Evolutionary conservation across 2,329 filamentous ascomycete genomes (phyloP), one percentile per base, ranked within the genome.

Genomic region (Aspergillus ochraceoroseus): DNA sequence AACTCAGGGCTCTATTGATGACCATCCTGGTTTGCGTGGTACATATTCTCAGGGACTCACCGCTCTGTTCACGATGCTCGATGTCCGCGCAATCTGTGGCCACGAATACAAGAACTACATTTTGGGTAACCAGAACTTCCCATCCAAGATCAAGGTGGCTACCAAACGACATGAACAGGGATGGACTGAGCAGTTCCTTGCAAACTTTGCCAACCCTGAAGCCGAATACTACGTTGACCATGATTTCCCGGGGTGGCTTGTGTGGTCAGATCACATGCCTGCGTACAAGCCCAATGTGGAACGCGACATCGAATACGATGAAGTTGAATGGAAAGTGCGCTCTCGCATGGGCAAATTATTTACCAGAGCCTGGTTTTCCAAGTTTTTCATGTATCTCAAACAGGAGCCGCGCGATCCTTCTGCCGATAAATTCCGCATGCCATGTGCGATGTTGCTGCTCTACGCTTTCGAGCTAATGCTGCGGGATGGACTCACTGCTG

Each of bases 181-280:
- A 6, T 95, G 87, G 75, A 98, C 92, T 0, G 65, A 82, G 39
- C 77, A 82, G 15, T 94, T 87, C 57, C 72, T 98, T 0, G 75
- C 80, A 1, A 76, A 79, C 14, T 98, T 98, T 61, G 80, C 82
- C 7, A 75, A 84, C 32, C 81, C 83, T 4, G 82, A 81, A 20
- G 82, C 87, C 0, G 82, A 94, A 48, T 95, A 94, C 62, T 94
- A 89, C 61, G 80, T 96, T 31, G 92, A 98, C 59, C 78, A 81
- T 39, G 90, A 96, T 59, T 85, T 94, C 59, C 87, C 90, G 3
- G 92, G 92, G 20, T 98, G 94, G 94, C 75, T 98, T 12, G 88
- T 94, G 0, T 98, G 92, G 92, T 85, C 84, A 37, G 87, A 92
- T 64, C 80, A 76, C 20, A 90, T 96, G 72, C 82, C 80, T 9